Evolutionary conservation across 495 filamentous ascomycete species (phyloP).

Genomic region (Aspergillus wentii): DNA sequence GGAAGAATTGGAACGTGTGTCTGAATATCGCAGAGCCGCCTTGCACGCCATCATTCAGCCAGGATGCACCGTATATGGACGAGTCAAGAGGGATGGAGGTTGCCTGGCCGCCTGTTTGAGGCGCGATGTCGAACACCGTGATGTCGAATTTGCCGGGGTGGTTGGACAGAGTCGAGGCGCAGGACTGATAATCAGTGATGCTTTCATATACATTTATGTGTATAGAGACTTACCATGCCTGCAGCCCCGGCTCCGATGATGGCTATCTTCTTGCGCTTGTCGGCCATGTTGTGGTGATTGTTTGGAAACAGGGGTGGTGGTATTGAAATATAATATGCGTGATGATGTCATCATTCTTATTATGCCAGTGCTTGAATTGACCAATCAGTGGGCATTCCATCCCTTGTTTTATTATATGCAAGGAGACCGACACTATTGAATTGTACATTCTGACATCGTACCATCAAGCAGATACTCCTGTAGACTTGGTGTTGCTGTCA

Average conservation of each 20-base stretch:
- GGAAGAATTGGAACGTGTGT: slow-evolving; percentile 77
- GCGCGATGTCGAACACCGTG: slow-evolving; percentile 63
- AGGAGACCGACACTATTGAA: no score
- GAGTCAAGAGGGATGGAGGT: slow-evolving; percentile 71
- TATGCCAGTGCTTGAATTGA: no score
- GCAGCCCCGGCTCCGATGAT: slow-evolving; percentile 63
- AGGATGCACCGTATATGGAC: slow-evolving; percentile 59
- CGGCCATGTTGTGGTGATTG: no score
- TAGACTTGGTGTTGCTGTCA: no score
- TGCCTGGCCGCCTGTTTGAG: slow-evolving; percentile 75
- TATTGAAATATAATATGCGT: no score
- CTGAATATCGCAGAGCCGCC: slow-evolving; percentile 76
- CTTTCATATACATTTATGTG: background rate
- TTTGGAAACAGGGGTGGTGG: no score
- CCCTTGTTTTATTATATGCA: no score
- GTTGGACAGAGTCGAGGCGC: slow-evolving; percentile 66
- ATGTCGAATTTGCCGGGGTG: slow-evolving; percentile 71
- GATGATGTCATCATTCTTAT: no score
- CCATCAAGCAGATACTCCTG: no score
- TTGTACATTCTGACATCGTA: no score
- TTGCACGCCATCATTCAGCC: slow-evolving; percentile 85
- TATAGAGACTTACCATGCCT: slow-evolving; percentile 44
- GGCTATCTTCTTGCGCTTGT: slow-evolving; percentile 43
- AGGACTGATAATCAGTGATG: slow-evolving; percentile 49
- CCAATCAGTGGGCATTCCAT: no score